These are phyloP conservation scores for Aphanomyces euteiches DNA, from an alignment of 352 stramenopile species.

Conservation along the genomic window DNA sequence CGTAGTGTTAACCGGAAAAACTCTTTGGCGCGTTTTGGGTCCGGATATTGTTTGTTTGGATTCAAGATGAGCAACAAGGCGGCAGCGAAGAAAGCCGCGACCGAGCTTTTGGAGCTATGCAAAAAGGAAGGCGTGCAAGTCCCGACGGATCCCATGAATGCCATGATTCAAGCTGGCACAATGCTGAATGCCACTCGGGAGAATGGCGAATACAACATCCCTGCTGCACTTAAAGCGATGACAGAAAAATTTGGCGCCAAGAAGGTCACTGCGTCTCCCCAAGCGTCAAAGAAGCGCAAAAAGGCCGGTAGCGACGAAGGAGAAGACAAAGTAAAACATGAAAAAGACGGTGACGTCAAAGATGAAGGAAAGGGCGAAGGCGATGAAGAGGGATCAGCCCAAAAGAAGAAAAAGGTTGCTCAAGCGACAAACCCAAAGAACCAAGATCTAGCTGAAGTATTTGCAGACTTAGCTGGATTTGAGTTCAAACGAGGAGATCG, in stretches of 20 bases:
- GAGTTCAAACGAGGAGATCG: constrained; percentile 85
- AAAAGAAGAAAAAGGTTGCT: constrained; percentile 48
- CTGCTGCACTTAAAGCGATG: constrained; percentile 53
- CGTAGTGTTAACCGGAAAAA: too few relatives aligned
- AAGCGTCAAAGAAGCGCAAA: constrained; percentile 54
- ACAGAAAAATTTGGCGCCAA: constrained; percentile 66
- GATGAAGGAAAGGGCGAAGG: constrained; percentile 29
- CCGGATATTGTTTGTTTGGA: constrained; percentile 2
- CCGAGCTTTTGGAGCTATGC: constrained; percentile 78
- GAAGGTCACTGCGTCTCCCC: constrained; percentile 38
- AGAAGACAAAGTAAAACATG: constrained; percentile 32
- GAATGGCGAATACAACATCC: constrained; percentile 41
- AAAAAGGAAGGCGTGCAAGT: constrained; percentile 71
- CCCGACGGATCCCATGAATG: constrained; percentile 73
- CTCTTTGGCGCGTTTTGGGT: neutral
- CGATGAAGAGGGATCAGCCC: constrained; percentile 45
- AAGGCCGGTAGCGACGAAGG: constrained; percentile 13
- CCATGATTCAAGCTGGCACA: constrained; percentile 72
- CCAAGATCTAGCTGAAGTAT: constrained; percentile 65
- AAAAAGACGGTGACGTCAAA: constrained; percentile 23
- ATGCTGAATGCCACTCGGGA: constrained; percentile 84
- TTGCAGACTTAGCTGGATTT: constrained; percentile 78
- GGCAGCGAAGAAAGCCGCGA: constrained; percentile 53
- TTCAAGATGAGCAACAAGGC: constrained; percentile 26
- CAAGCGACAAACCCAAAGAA: constrained; percentile 58